Percentiles rank a stretch among this genome's conserved stretches.
phyloP scores from a whole-genome alignment of 352 stramenopile genomes.

The Pythium guiyangense region DNA sequence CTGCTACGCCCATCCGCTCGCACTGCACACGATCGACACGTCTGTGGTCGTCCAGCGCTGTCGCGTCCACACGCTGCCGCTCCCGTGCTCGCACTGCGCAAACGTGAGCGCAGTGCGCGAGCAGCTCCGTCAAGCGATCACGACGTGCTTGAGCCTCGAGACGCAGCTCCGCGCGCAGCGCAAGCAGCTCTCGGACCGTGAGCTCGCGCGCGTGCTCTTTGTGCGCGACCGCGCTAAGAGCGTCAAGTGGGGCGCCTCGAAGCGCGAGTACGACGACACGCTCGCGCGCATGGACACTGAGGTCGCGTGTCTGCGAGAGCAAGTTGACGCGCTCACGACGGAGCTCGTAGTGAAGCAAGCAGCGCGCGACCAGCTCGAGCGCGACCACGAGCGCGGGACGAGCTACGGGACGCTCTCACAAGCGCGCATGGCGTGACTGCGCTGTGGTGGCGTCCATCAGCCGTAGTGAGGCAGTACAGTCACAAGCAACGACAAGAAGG shows the following conservation, averaged over 20 bases:
- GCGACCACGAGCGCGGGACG: too few relatives aligned
- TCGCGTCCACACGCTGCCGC: slow-evolving; percentile 20
- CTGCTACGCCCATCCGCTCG: slow-evolving; percentile 46
- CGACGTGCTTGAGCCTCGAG: slow-evolving; percentile 19
- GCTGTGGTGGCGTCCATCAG: too few relatives aligned
- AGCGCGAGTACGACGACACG: slow-evolving; percentile 39
- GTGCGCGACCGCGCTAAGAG: slow-evolving; percentile 34
- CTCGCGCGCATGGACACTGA: too few relatives aligned
- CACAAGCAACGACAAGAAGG: too few relatives aligned
- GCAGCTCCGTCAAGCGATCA: slow-evolving; percentile 15
- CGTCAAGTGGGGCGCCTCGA: slow-evolving; percentile 55
- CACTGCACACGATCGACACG: slow-evolving; percentile 54
- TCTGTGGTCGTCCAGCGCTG: slow-evolving; percentile 34
- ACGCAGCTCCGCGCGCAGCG: slow-evolving; percentile 25
- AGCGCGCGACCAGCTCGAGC: too few relatives aligned
- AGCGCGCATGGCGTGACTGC: too few relatives aligned
- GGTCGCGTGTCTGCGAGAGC: too few relatives aligned
- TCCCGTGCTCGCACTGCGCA: slow-evolving; percentile 55
- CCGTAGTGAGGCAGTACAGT: too few relatives aligned
- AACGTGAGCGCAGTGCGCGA: slow-evolving; percentile 27
- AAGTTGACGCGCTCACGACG: too few relatives aligned
- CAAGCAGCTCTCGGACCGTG: slow-evolving; percentile 38
- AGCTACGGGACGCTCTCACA: too few relatives aligned
- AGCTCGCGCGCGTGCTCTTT: slow-evolving; percentile 43
- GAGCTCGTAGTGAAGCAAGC: too few relatives aligned